Conservation (phyloP, 75 land plant species). For the Picea sitchensis region DNA sequence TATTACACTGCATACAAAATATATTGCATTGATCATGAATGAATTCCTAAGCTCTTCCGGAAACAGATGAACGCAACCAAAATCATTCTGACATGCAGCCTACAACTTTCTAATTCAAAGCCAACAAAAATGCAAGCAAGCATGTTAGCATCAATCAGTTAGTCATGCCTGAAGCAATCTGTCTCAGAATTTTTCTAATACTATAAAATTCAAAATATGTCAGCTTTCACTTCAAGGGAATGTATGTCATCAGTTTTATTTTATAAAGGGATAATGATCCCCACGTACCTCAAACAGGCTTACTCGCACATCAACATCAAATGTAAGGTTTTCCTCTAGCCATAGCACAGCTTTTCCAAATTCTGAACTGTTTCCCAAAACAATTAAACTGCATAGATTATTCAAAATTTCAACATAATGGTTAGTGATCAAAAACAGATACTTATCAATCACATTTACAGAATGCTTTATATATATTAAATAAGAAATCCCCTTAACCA, state of each 20-base stretch:
- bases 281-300: conserved; percentile 84
- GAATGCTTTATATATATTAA: background rate
- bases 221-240: background rate
- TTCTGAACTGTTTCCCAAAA: conserved; percentile 76
- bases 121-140: background rate
- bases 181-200: background rate
- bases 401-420: background rate
- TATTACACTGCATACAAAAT: conserved; percentile 75
- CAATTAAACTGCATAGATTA: conserved; percentile 52
- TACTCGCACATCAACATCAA: conserved; percentile 82
- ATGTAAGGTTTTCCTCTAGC: conserved; percentile 69
- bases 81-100: background rate
- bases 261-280: background rate
- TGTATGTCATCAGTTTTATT: background rate
- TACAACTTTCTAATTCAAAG: background rate
- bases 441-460: background rate
- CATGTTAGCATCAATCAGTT: background rate
- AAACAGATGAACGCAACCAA: background rate
- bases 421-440: conserved; percentile 11
- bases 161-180: background rate
- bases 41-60: background rate
- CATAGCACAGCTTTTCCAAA: conserved; percentile 81
- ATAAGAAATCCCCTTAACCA: background rate
- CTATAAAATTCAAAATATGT: background rate
- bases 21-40: conserved; percentile 1